A percentile compares a stretch with the other conserved stretches of the same genome.
Evolutionary conservation across 176 grass and related monocot genomes (phyloP).

Genomic region (Musa beccarii): DNA sequence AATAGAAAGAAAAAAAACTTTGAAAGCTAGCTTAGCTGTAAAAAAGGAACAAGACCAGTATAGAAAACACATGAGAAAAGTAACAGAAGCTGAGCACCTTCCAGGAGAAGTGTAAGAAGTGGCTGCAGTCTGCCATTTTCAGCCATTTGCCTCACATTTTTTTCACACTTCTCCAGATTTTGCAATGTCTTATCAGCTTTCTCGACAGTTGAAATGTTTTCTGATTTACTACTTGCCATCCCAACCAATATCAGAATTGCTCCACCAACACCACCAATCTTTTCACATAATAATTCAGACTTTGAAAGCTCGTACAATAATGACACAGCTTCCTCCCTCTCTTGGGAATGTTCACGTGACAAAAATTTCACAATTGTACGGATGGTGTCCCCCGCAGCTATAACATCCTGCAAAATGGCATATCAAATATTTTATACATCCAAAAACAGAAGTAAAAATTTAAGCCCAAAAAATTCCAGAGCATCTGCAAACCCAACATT

Average conservation of each 20-base stretch:
- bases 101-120: slow-evolving; percentile 80
- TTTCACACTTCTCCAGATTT: slow-evolving; percentile 82
- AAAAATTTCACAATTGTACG: slow-evolving; percentile 93
- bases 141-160: slow-evolving; percentile 97
- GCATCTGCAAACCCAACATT: not conserved
- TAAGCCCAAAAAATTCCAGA: not conserved
- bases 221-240: slow-evolving; percentile 74
- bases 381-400: slow-evolving; percentile 77
- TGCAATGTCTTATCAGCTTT: slow-evolving; percentile 69
- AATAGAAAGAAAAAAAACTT: too few relatives aligned
- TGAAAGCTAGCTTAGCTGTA: too few relatives aligned
- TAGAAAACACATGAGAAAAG: not conserved
- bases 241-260: slow-evolving; percentile 92
- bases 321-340: slow-evolving; percentile 74
- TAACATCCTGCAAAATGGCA: slow-evolving; percentile 42
- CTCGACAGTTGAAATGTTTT: slow-evolving; percentile 54
- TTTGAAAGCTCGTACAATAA: slow-evolving; percentile 86
- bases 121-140: slow-evolving; percentile 87
- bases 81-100: slow-evolving; percentile 39
- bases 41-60: not conserved
- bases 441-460: slow-evolving; percentile 7
- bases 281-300: slow-evolving; percentile 57
- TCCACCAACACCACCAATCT: slow-evolving; percentile 70
- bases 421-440: not conserved
- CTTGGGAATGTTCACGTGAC: slow-evolving; percentile 51